Base-by-base conservation (phyloP, 495 filamentous ascomycete genomes). In the Xylaria longipes region DNA sequence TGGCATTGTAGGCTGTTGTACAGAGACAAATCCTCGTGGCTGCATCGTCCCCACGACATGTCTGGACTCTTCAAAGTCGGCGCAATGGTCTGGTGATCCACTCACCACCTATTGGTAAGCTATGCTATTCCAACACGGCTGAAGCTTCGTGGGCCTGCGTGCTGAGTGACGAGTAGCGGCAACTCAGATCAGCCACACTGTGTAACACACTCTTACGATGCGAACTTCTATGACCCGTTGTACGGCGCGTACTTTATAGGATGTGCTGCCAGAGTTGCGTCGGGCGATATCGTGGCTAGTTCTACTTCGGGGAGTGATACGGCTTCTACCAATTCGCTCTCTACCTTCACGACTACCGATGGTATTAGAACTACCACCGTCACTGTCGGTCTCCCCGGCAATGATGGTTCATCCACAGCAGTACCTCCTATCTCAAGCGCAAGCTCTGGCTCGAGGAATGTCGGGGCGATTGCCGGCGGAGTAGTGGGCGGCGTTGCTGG, bases 401-500 rank as follows among this genome's bases (percentile, higher is more conserved):
- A 27, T 33, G 69, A 48, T 29, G 33, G 69, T 22, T 73, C 77
- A 29, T 65, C 77, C 3, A 62, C 77, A 20, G 20, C 66, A n/a
- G 22, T 45, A 20, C 61, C 58, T 15, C 41, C 61, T 12, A 17
- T 65, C 29, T 35, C 52, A 27, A 29, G 29, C 57, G 11, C 15
- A 50, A 56, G 50, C 29, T 54, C 63, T 20, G n/a, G 52, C 33
- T 71, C 71, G 45, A 60, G 37, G 25, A 75, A 72, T 50, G 62
- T 76, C 7, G 79, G 75, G 15, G 79, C 76, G 12, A 80, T 84
- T 41, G 79, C 77, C n/a, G 83, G 83, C 22, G 82, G 83, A 15
- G 78, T 79, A 17, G 72, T 84, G 7, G 82, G 82, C 5, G 82
- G 82, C 6, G 73, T 83, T 46, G 76, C 78, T 31, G 79, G 73